These are phyloP conservation scores for Penicillium sp. DNA, from an alignment of 2,329 filamentous ascomycete genomes.

Conservation along the genomic window DNA sequence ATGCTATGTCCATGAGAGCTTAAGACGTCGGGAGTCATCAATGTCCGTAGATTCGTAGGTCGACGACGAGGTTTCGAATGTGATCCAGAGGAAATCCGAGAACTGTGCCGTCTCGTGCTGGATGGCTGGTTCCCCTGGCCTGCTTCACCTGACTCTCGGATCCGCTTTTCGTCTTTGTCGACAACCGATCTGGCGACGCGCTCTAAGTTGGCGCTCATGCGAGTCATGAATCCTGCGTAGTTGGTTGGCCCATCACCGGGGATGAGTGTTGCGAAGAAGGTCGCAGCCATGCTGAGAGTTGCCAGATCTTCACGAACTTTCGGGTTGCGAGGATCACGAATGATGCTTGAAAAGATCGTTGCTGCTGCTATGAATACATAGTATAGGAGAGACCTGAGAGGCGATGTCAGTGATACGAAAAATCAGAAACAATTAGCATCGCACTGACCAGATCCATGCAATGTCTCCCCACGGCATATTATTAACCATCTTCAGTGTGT, in stretches of 20 bases:
- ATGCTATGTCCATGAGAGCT: constrained; percentile 1
- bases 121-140: constrained; percentile 16
- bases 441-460: constrained; percentile 80
- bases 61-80: constrained; percentile 6
- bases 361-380: constrained; percentile 91
- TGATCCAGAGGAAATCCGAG: constrained; percentile 16
- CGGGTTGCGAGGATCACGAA: constrained; percentile 84
- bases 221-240: constrained; percentile 85
- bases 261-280: constrained; percentile 81
- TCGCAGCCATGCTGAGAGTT: constrained; percentile 84
- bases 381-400: constrained; percentile 73
- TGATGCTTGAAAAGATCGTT: constrained; percentile 86
- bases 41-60: constrained; percentile 5
- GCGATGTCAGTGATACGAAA: neutral
- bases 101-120: constrained; percentile 20
- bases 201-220: constrained; percentile 86
- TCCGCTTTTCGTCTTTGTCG: constrained; percentile 74
- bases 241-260: constrained; percentile 74
- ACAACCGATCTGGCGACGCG: constrained; percentile 83
- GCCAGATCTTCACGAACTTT: constrained; percentile 79
- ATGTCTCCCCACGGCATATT: constrained; percentile 93
- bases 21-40: constrained; percentile 3
- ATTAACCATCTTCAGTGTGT: constrained; percentile 85
- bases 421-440: neutral
- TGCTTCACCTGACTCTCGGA: constrained; percentile 30